A percentile compares a stretch with the other conserved stretches of the same genome.
Conservation (phyloP, 192 early-diverging fungal genomes). For the Entomortierella chlamydospora region DNA sequence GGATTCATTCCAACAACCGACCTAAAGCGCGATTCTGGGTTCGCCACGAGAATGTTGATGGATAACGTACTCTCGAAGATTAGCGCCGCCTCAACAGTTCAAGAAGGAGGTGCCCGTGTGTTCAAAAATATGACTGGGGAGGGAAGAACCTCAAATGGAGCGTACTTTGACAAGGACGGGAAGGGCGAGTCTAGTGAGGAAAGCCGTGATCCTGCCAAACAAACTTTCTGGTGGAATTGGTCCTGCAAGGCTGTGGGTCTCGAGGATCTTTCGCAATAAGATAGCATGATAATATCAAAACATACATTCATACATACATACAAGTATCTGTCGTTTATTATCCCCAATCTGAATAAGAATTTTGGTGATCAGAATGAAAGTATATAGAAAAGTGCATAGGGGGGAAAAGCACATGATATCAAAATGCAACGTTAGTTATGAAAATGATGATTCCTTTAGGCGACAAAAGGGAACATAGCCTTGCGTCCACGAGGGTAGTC, state of each 20-base stretch:
- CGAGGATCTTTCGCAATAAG: background rate
- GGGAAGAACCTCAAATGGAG: conserved; percentile 20
- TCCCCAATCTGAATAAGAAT: too few species aligned
- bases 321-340: background rate
- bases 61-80: conserved; percentile 39
- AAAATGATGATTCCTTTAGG: conserved; percentile 44
- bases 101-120: conserved; percentile 38
- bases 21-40: conserved; percentile 42
- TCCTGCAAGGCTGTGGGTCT: conserved; percentile 37
- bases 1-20: conserved; percentile 52
- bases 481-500: conserved; percentile 90
- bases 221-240: conserved; percentile 58
- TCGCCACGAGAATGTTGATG: conserved; percentile 38
- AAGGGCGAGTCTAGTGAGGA: conserved; percentile 45
- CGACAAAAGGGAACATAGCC: conserved; percentile 78
- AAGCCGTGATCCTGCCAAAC: conserved; percentile 44
- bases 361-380: background rate
- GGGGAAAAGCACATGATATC: background rate
- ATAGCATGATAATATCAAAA: too few species aligned
- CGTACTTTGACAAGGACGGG: conserved; percentile 12
- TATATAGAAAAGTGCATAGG: background rate
- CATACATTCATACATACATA: too few species aligned
- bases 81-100: conserved; percentile 34
- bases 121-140: conserved; percentile 25
- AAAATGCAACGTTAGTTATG: background rate